Evolutionary conservation across 2,329 filamentous ascomycete species (phyloP), one percentile per base, ranked within the genome.

Genomic region (Trichoderma harzianum): DNA sequence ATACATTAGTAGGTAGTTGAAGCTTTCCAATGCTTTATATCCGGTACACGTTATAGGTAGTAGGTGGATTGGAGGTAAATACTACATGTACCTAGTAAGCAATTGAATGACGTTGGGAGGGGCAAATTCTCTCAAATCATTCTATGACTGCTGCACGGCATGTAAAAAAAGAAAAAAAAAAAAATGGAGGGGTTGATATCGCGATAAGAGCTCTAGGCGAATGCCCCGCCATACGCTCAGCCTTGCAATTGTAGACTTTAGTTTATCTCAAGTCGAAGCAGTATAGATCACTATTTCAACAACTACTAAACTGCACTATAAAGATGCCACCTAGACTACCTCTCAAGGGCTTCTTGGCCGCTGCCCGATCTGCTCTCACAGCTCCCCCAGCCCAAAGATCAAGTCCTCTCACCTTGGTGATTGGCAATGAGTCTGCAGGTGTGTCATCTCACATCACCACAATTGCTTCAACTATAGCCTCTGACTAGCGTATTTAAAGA

Each of bases 351-450:
- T 91, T 90, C 75, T 81, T 91, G 6, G 80, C 83, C 5, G 80
- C 82, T 1, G 88, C 88, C 24, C 84, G 84, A 69, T 80, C 80
- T 12, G 84, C 85, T 2, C 78, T 91, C 30, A 76, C 81, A 2
- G 79, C 82, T 5, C 83, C 86, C 2, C 79, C 83, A 1, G 76
- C 83, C 5, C 84, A 86, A 73, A 81, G 85, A 16, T 75, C 81
- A 1, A 79, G 77, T 5, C 87, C 88, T 2, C 75, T 91, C 69
- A 89, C 86, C 3, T 86, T 92, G 76, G 89, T 92, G 5, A 84
- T 91, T 10, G 90, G 90, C 55, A 92, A 92, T 74, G 90, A 92
- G 79, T 90, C 90, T 26, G 90, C 89, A 70, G 90, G 90, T 89
- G 78, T 43, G 39, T 43, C 55, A 53, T 10, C n/a, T 60, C n/a